Evolutionary conservation across 140 eudicot genomes (phyloP), one percentile per base, ranked within the genome.

Genomic region (Cichorium intybus): DNA sequence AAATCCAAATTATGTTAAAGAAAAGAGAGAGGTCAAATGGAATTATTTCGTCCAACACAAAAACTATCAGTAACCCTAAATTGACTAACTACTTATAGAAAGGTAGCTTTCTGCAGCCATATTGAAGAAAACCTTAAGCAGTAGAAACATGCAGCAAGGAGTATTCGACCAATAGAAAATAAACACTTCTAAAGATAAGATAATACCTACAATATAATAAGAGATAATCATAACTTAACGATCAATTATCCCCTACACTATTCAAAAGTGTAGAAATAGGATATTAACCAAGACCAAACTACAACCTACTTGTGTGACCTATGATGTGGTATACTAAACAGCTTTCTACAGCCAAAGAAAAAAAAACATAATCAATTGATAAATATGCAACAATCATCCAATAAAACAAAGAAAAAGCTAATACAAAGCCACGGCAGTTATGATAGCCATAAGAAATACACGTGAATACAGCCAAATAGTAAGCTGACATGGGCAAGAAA

Each of bases 341-440:
- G 28, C 14, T 52, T 34, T 66, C 12, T 46, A 47, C 58, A 47
- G 20, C 69, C 46, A 14, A 47, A 8, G n/a, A 34, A 0, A 54
- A 22, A 37, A 9, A 37, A 37, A 9, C 43, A 47, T 20, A 65
- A 50, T 15, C 49, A 65, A 49, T 65, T 61, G 23, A 61, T 12
- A 46, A 39, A 11, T n/a, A 51, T 28, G 27, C 50, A 45, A 24
- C 27, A 69, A 37, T 24, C 62, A 68, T 7, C 55, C 73, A 54
- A n/a, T n/a, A n/a, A n/a, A n/a, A n/a, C n/a, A n/a, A n/a, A n/a
- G n/a, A n/a, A n/a, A n/a, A n/a, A n/a, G 14, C 23, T 47, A n/a
- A 45, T 6, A 46, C 3, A 63, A 47, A 63, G 16, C 56, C 10
- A 63, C 57, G 18, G 27, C 26, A 26, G 54, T 23, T 16, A 56